Evolutionary conservation across 139 green algal genomes (phyloP), one percentile per base, ranked within the genome.

Genomic region (Eudorina sp.): DNA sequence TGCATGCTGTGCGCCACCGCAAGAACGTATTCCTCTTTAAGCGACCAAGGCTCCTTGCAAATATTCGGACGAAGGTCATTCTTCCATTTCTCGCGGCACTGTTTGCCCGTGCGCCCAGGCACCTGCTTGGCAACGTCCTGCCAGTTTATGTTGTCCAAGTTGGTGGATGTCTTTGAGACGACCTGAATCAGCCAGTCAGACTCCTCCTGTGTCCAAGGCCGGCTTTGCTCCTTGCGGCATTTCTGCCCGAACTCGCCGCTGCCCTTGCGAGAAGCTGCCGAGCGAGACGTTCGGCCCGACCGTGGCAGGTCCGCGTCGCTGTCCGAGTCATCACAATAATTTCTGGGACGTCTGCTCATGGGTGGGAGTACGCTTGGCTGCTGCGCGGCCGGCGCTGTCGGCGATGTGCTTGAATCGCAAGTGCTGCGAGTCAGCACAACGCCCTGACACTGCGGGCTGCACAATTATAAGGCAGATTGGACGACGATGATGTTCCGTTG

Each of bases 51-150:
- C 9, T 89, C 88, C 84, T 93, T 93, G 79, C n/a, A 94, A 68
- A 97, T 94, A 29, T 92, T 90, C 31, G 95, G 93, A 48, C 94
- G 83, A 58, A 93, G 58, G 89, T 98, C 94, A 85, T 97, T 97
- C 76, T 95, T 94, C 91, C 94, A 98, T 38, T 96, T 93, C 79
- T 97, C 92, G 19, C 95, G 85, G 93, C 95, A 98, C 84, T 96
- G 96, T 91, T 98, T 98, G 88, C 95, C 95, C 27, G 93, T 97
- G 69, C 95, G 93, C 34, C 92, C 93, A 34, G 87, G 73, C 43
- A 92, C 38, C 36, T 72, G 45, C 45, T 69, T 72, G 13, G 89
- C 70, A 23, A 92, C 80, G 3, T 89, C 78, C 34, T 84, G 69
- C 89, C 89, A 92, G 45, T 92, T 76, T 13, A 90, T 86, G 45